Evolutionary conservation across 2,329 filamentous ascomycete species (phyloP), one percentile per base, ranked within the genome.

Genomic region (Fusarium torreyae): DNA sequence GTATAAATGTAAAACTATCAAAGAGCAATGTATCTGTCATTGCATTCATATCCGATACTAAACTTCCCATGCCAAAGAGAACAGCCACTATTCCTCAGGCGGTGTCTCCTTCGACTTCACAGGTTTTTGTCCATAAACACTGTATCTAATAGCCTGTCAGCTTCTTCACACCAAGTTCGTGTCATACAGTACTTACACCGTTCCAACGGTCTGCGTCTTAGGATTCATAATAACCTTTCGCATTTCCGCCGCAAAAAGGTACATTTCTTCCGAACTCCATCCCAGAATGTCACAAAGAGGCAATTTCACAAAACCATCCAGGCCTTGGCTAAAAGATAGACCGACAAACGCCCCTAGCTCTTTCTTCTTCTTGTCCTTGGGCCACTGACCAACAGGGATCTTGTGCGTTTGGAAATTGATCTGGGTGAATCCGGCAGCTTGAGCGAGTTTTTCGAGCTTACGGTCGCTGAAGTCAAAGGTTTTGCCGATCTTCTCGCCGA

Each of bases 171-270:
- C 6, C 3, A 3, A 3, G 1, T 4, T 4, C 4, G 33, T 9
- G 0, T 28, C 13, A 13, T 3, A 5, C 2, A 15, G 5, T 8
- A 66, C 71, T 51, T 63, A 74, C 71, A 74, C 68, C 14, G 40
- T 34, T 8, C 65, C 71, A 2, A 57, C 55, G 7, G 68, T 49
- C 13, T 67, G 69, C 4, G 44, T 73, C 36, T 59, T 74, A 2
- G 58, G 53, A 26, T 71, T 63, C 43, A 62, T 50, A 2, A 74
- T 34, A 3, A 28, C 13, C 15, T 48, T 57, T 7, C 71, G 62
- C 71, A 74, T 74, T 34, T 74, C 71, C 2, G 39, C 63, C 3
- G 57, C 69, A 49, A 74, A 74, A 4, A 73, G 8, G 15, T 73
- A 68, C 71, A 74, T 74, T 24, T 71, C 60, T 10, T 62, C 68